Evolutionary conservation across 1,284 basidiomycete genomes (phyloP), one percentile per base, ranked within the genome.

Genomic region (Marasmius tenuissimus): DNA sequence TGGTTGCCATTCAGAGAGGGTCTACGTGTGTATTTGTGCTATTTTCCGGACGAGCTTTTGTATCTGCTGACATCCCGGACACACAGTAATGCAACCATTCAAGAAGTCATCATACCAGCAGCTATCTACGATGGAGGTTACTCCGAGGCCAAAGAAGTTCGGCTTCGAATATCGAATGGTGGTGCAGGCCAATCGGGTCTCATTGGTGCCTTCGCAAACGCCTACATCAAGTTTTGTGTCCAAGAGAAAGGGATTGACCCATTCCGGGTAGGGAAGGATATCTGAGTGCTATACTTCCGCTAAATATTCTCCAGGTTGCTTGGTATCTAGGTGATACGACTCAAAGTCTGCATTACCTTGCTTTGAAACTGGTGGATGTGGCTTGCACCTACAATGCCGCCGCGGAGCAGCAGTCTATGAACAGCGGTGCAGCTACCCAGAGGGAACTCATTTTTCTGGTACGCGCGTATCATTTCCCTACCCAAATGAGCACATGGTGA

Each of bases 271-370:
- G 38, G 73, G 68, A 35, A 48, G 48, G 48, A 2, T 11, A 40
- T 27, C 51, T 20, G 39, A 55, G 2, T 27, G 27, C 27, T 4
- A 27, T 27, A 27, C 27, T 27, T 27, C 27, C 4, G 4, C 27
- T 27, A 4, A 27, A 27, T 27, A 27, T 45, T 58, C 20, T 45
- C 20, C 14, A 83, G 81, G 72, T 83, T 34, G 80, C 70, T n/a
- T 83, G 83, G 82, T 78, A 80, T 66, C 69, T 81, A 12, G 80
- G 81, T 7, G 83, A 84, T 62, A 82, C 80, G 1, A 83, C 81
- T 0, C 72, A 82, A 53, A 80, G 78, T 60, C 68, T 84, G 0
- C 69, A 67, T 0, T 73, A 73, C 53, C 69, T 84, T 18, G 70
- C 72, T 0, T 68, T 70, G 0, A 78, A 76, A 9, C 62, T 67